A percentile compares a stretch with the other conserved stretches of the same genome.
phyloP scores from a whole-genome alignment of 306 rosid genomes.

The Datisca glomerata region DNA sequence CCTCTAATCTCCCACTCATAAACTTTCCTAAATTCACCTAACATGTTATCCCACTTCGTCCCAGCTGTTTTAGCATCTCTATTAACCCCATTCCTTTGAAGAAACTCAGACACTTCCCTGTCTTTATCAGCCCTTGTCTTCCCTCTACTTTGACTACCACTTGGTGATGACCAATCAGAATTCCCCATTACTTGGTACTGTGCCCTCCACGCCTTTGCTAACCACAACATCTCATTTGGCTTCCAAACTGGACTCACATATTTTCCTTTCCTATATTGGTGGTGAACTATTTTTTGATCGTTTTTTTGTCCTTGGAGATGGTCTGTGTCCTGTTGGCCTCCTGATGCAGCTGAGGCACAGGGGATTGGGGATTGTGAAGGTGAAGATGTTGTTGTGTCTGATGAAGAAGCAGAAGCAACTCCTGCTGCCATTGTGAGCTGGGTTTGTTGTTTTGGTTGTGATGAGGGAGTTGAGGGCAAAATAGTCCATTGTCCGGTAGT shows the following conservation, averaged over 20 bases:
- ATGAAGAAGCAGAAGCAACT: constrained; percentile 43
- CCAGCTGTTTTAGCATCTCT: constrained; percentile 87
- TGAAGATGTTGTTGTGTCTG: constrained; percentile 65
- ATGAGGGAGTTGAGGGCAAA: constrained; percentile 52
- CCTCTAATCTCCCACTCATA: constrained; percentile 96
- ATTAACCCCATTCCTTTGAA: constrained; percentile 56
- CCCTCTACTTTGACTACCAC: too few species aligned
- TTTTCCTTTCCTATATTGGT: constrained; percentile 74
- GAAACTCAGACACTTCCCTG: constrained; percentile 75
- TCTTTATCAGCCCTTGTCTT: constrained; percentile 93
- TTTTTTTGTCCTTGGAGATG: constrained; percentile 44
- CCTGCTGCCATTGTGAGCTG: constrained; percentile 27
- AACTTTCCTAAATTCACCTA: constrained; percentile 92
- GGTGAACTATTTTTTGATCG: constrained; percentile 28
- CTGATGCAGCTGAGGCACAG: constrained; percentile 26
- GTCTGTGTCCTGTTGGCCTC: constrained; percentile 38
- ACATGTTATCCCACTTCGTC: constrained; percentile 97
- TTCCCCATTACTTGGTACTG: constrained; percentile 57
- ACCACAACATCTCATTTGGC: constrained; percentile 88
- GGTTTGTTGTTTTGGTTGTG: constrained; percentile 41
- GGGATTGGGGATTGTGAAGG: constrained; percentile 58
- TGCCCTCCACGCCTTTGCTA: constrained; percentile 78
- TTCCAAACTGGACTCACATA: constrained; percentile 98
- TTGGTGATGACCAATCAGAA: too few species aligned
- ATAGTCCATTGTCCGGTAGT: constrained; percentile 83